A percentile compares a stretch with the other conserved stretches of the same genome.
Conservation (phyloP, 768 basidiomycete species). For the Serendipita sp. region DNA sequence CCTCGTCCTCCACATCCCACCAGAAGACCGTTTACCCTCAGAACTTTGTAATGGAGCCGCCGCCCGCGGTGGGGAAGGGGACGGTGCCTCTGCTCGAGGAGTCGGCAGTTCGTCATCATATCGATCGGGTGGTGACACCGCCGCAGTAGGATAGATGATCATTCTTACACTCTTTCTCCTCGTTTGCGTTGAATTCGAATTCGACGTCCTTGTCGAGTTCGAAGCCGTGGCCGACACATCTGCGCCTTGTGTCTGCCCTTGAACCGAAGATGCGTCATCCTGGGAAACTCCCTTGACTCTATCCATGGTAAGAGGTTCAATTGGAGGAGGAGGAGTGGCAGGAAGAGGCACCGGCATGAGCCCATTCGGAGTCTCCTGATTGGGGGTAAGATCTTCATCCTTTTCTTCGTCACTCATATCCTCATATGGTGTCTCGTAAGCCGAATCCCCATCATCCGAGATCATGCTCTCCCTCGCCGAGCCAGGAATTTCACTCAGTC, state of each 20-base stretch:
- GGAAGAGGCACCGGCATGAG: neutral
- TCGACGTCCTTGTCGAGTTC: neutral
- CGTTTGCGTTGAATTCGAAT: constrained; percentile 10
- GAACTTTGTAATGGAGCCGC: neutral
- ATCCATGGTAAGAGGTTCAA: neutral
- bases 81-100: neutral
- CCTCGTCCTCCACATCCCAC: constrained; percentile 10
- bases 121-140: constrained; percentile 49
- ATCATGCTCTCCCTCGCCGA: neutral
- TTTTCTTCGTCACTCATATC: constrained; percentile 18
- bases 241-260: constrained; percentile 16
- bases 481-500: neutral
- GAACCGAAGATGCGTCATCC: neutral
- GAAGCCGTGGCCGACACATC: neutral
- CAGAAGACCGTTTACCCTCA: neutral
- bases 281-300: neutral
- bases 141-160: constrained; percentile 61
- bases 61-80: neutral
- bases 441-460: neutral
- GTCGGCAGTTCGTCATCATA: constrained; percentile 32
- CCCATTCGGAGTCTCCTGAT: neutral
- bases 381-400: constrained; percentile 2
- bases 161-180: constrained; percentile 63
- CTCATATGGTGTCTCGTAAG: neutral
- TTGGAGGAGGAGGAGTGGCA: neutral